A percentile compares a stretch with the other conserved stretches of the same genome.
Conservation (phyloP, 2,329 filamentous ascomycete species). For the Sclerotinia borealis region DNA sequence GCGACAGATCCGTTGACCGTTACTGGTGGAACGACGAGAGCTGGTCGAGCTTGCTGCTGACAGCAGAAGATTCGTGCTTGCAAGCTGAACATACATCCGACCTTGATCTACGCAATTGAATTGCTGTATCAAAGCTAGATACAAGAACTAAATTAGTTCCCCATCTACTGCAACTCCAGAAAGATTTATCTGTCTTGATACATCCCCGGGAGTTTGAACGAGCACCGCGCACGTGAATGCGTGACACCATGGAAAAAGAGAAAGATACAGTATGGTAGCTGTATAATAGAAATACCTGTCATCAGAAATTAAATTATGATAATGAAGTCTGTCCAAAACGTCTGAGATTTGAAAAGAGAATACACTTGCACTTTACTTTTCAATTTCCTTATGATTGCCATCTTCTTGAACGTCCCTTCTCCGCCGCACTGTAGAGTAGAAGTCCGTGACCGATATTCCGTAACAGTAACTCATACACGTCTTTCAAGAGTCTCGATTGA, state of each 20-base stretch:
- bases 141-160: background rate
- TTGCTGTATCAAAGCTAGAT: too few relatives aligned
- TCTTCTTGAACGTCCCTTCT: background rate
- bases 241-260: background rate
- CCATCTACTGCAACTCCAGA: too few relatives aligned
- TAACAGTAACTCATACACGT: background rate
- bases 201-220: background rate
- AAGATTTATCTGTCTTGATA: too few relatives aligned
- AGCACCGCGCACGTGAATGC: background rate
- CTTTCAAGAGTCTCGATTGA: background rate
- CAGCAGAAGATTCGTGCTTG: too few relatives aligned
- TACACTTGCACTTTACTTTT: background rate
- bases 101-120: too few relatives aligned
- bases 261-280: background rate
- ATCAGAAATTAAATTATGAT: background rate
- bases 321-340: rapidly evolving
- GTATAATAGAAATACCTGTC: background rate
- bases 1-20: background rate
- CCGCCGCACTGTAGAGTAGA: background rate
- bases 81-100: too few relatives aligned
- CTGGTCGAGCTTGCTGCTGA: too few relatives aligned
- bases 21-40: background rate
- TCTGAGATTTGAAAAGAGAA: background rate
- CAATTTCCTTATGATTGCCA: background rate
- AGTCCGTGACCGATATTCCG: background rate